Evolutionary conservation across 139 green algal species (phyloP).

Genomic region (Tetradesmus obliquus): DNA sequence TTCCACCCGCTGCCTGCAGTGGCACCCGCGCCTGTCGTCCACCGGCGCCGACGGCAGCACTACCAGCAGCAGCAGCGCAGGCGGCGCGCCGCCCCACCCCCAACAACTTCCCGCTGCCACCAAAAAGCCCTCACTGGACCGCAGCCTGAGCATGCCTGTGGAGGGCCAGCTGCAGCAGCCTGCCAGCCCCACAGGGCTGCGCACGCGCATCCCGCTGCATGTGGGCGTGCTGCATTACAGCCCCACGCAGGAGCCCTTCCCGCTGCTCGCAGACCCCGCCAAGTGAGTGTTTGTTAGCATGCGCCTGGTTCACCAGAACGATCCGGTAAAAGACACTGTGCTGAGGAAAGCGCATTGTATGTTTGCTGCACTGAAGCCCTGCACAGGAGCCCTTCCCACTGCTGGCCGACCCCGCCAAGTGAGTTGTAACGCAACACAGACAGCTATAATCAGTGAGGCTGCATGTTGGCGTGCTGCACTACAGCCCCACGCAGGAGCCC

Average conservation of each 20-base stretch:
- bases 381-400: too few species aligned
- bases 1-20: not conserved
- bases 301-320: not conserved
- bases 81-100: not conserved
- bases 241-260: constrained; percentile 89
- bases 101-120: not conserved
- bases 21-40: not conserved
- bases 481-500: constrained; percentile 80
- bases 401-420: too few species aligned
- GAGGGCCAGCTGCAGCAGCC: constrained; percentile 11
- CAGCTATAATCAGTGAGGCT: constrained; percentile 42
- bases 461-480: constrained; percentile 97
- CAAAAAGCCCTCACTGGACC: constrained; percentile 6
- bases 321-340: too few species aligned
- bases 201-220: constrained; percentile 71
- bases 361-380: too few species aligned
- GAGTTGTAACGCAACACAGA: too few species aligned
- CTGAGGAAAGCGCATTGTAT: too few species aligned
- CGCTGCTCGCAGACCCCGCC: constrained; percentile 82
- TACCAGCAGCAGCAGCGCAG: not conserved
- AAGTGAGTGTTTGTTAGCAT: constrained; percentile 17
- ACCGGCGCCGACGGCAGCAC: not conserved
- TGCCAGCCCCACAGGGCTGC: constrained; percentile 10
- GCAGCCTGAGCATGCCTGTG: not conserved
- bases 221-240: constrained; percentile 97